Base-by-base conservation (phyloP, 768 basidiomycete species). In the Phylloporus sp. region DNA sequence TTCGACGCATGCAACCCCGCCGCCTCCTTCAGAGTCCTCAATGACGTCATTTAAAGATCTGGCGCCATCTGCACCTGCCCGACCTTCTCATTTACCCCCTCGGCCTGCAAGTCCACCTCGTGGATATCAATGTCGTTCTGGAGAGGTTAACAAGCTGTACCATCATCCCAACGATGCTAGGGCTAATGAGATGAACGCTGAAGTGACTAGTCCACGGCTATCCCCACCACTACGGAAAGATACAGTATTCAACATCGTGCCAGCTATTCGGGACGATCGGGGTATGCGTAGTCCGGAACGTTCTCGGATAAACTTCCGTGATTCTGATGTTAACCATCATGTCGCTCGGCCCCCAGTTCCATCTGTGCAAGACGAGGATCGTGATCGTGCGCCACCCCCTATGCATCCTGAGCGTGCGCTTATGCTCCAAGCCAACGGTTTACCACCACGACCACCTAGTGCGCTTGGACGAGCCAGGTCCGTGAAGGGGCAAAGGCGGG, bases 401-500 rank as follows among this genome's bases (percentile, higher is more conserved):
- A 67, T 69, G 52, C 67, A 70, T 41, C 69, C 65, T 4, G 67
- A 69, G 24, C 67, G 69, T 5, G 69, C 63, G 16, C 52, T 64
- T 6, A 54, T 69, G 54, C 49, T 69, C 7, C 69, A 70, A 28
- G 52, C 8, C 20, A 64, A 64, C 7, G 60, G 61, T 7, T 52
- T 67, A 6, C 69, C 67, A 1, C 69, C 69, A 6, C 59, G 67
- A 39, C 67, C 67, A 2, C 53, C 47, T 1, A 58, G 61, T 22
- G 35, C 29, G 2, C 39, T 58, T 22, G 59, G 58, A 13, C 57
- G 45, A n/a, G 44, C 47, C 2, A 52, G 54, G 27, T 22, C 67
- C 31, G 40, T 50, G 1, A 64, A 60, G 20, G 51, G 49, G 13
- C n/a, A 45, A 23, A 67, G 52, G 15, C 64, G 64, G 12, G 58